These are phyloP conservation scores for Triticum turgidum DNA, from an alignment of 176 grass and related monocot genomes.

Conservation along the genomic window DNA sequence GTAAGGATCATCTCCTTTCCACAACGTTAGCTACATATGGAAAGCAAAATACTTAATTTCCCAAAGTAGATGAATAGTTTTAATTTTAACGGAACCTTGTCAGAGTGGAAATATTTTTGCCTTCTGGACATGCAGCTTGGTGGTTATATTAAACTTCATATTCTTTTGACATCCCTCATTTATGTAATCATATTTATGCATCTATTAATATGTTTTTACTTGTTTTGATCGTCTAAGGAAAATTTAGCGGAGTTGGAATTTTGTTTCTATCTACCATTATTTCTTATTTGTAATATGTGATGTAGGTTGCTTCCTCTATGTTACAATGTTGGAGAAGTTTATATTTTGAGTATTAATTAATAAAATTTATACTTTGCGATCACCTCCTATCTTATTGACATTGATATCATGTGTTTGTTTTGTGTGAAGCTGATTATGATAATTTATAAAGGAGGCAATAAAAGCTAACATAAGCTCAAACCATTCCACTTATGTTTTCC, in stretches of 20 bases:
- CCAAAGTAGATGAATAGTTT: too few relatives aligned
- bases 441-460: constrained; percentile 76
- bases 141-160: constrained; percentile 15
- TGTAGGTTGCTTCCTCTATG: constrained; percentile 2
- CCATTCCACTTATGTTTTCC: not conserved
- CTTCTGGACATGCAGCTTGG: not conserved
- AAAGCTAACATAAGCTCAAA: constrained; percentile 60
- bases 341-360: constrained; percentile 21
- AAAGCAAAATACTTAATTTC: not conserved
- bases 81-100: not conserved
- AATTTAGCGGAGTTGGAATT: not conserved
- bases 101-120: not conserved
- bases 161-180: constrained; percentile 3
- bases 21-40: not conserved
- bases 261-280: not conserved
- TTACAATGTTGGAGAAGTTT: not conserved
- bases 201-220: not conserved
- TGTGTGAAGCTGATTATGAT: constrained; percentile 72
- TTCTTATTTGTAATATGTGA: constrained; percentile 11
- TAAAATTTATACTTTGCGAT: constrained; percentile 23
- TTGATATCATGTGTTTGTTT: constrained; percentile 34
- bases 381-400: not conserved
- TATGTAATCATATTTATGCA: constrained; percentile 7
- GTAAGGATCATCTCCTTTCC: constrained; percentile 48
- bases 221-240: not conserved